phyloP scores from a whole-genome alignment of 768 basidiomycete genomes.

The Panaeolus cyanescens region DNA sequence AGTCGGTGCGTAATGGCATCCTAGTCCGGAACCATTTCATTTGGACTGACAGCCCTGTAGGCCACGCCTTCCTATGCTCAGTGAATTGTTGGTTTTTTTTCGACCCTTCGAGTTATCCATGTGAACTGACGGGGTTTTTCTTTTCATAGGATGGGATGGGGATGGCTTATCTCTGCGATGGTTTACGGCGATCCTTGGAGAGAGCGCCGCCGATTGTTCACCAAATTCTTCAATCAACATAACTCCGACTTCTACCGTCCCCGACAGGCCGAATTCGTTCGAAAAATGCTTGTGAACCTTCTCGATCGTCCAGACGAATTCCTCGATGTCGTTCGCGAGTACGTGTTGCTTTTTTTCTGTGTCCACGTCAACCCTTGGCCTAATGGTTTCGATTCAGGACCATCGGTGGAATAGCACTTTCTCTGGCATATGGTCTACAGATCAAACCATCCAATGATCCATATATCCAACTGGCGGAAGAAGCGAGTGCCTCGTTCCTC shows the following conservation, averaged over 20 bases:
- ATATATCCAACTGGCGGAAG: conserved; percentile 23
- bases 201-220: conserved; percentile 39
- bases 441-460: conserved; percentile 27
- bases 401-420: conserved; percentile 25
- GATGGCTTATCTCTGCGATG: conserved; percentile 40
- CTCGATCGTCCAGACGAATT: conserved; percentile 1
- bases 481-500: conserved; percentile 19
- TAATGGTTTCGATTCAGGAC: conserved; percentile 10
- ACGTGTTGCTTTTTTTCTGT: neutral
- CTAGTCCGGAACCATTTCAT: neutral
- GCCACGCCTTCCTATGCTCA: conserved; percentile 28
- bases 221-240: conserved; percentile 1
- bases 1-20: conserved; percentile 31
- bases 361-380: neutral
- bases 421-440: conserved; percentile 28
- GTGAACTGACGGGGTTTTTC: neutral
- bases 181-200: conserved; percentile 43
- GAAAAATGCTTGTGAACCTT: neutral
- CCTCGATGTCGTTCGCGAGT: neutral
- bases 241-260: neutral
- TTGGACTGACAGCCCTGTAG: conserved; percentile 12
- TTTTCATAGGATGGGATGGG: conserved; percentile 41
- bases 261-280: neutral
- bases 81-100: conserved; percentile 10
- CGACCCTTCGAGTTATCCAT: neutral